Base-by-base conservation (phyloP, 257 asterid genomes). In the Linderniella brevidens region DNA sequence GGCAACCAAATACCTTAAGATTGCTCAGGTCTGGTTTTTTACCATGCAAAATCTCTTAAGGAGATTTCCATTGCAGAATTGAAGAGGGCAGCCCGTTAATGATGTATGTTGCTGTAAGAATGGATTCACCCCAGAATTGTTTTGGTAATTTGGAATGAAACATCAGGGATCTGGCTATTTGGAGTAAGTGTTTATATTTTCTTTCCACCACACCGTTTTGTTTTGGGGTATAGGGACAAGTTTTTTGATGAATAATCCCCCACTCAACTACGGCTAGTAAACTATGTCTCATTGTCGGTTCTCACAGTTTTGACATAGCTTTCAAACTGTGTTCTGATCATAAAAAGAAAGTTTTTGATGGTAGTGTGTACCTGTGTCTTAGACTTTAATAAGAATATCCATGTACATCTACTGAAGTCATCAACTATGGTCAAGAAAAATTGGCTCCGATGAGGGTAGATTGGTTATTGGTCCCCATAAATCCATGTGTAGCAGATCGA, bases 401-500 rank as follows among this genome's bases (percentile, higher is more conserved):
- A 42, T 10, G 47, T 42, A 5, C 10, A 10, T 42, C 47, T 12
- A 8, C 16, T 42, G 5, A 42, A 42, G n/a, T 42, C 47, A 42
- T 10, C 17, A 11, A 42, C 8, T 10, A 42, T 11, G 8, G 47
- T 42, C 5, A 42, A 13, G 17, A 42, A 42, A 14, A 12, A 12
- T 12, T 2, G 47, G 13, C 10, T 11, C 17, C 17, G 17, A 3
- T 13, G 1, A 42, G 13, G 2, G 47, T 17, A 10, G 47, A 9
- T 11, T 14, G 13, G 1, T 14, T 1, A n/a, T 42, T 4, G 47
- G 47, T 8, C 47, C 47, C 47, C 47, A 14, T 5, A 13, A 13
- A 17, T 42, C 47, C 47, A 42, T 42, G 5, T 42, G 47, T n/a
- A 42, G 47, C 47, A 42, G n/a, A 5, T 42, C 7, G n/a, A 42